These are phyloP conservation scores for Astrephomene gubernaculifera DNA, from an alignment of 139 green algal genomes.

Conservation along the genomic window DNA sequence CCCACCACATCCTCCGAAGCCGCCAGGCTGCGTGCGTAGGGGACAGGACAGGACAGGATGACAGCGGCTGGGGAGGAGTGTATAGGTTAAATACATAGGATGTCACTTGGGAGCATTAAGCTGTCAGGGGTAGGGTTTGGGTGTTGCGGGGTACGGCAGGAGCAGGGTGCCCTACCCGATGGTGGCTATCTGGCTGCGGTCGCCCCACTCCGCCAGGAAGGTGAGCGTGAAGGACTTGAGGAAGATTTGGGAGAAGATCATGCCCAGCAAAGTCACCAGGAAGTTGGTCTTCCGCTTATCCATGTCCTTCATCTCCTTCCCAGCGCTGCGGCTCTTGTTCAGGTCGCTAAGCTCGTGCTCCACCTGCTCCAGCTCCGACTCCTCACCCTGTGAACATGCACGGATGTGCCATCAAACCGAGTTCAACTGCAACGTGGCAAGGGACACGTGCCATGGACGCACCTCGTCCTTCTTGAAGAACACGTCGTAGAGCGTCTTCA, in stretches of 20 bases:
- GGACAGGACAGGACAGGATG: too few species aligned
- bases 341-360: constrained; percentile 55
- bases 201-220: constrained; percentile 99
- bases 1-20: constrained; percentile 90
- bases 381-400: constrained; percentile 66
- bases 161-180: constrained; percentile 72
- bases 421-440: too few species aligned
- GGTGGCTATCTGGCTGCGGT: constrained; percentile 97
- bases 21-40: constrained; percentile 71
- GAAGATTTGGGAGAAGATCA: constrained; percentile 89
- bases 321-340: constrained; percentile 41
- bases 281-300: constrained; percentile 60
- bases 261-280: constrained; percentile 53
- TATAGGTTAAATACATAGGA: too few species aligned
- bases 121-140: too few species aligned
- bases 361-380: constrained; percentile 80
- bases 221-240: constrained; percentile 97
- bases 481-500: constrained; percentile 84
- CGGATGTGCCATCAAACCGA: too few species aligned
- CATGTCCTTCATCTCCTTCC: constrained; percentile 49
- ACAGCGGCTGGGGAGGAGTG: too few species aligned
- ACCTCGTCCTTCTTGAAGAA: constrained; percentile 59
- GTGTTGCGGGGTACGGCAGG: too few species aligned
- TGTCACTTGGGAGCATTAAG: too few species aligned
- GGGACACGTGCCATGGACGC: constrained; percentile 16